These are phyloP conservation scores for Sphenostylis stenocarpa DNA, from an alignment of 306 rosid species.

Conservation along the genomic window DNA sequence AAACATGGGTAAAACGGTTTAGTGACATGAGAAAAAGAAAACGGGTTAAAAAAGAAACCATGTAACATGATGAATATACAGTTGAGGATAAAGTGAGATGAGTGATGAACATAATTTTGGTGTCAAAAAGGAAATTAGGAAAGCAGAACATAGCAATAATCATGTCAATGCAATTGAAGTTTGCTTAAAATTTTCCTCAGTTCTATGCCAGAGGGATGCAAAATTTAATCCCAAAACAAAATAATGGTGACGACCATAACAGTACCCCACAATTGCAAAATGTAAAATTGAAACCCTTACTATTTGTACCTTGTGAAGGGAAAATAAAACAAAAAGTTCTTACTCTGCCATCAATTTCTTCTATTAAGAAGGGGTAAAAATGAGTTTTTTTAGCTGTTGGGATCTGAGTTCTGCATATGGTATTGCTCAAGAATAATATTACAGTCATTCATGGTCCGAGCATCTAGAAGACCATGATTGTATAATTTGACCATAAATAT, in stretches of 20 bases:
- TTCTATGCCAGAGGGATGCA: not conserved
- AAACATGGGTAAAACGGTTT: not conserved
- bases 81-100: not conserved
- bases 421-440: constrained; percentile 57
- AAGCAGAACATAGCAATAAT: not conserved
- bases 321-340: not conserved
- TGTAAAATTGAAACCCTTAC: not conserved
- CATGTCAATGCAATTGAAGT: not conserved
- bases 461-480: constrained; percentile 89
- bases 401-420: constrained; percentile 48
- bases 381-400: constrained; percentile 36
- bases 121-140: too few species aligned
- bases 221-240: not conserved
- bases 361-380: not conserved
- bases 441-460: constrained; percentile 70
- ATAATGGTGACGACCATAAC: not conserved
- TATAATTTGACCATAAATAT: constrained; percentile 74
- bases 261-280: not conserved
- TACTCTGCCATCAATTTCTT: not conserved
- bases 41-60: too few species aligned
- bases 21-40: too few species aligned
- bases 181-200: not conserved
- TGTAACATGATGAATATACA: not conserved
- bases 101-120: not conserved
- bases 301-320: not conserved